Base-by-base conservation (phyloP, 768 basidiomycete genomes). In the Lactifluus rugatus region DNA sequence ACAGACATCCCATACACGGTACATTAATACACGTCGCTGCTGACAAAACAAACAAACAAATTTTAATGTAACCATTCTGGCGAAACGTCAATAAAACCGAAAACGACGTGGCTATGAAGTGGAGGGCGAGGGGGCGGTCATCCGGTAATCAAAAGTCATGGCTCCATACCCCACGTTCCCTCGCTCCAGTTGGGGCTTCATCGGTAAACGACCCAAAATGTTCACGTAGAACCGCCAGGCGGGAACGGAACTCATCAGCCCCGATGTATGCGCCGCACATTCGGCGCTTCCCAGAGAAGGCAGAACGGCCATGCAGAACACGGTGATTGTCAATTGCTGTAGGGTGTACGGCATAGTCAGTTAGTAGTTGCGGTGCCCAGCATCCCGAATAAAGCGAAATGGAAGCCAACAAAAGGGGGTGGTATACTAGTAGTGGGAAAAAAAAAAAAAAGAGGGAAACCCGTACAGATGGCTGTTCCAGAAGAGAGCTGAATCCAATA, bases 241-340 rank as follows among this genome's bases (percentile, higher is more conserved):
- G 85, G 0, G 92, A 93, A 39, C 79, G 78, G 69, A 85, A 97
- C 68, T 99, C 96, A 69, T 99, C 95, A 13, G 81, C 75, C 0
- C 90, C 89, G 57, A 97, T 81, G 69, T 99, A 99, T 0, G 95
- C 96, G 2, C 95, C 95, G 66, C 95, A 97, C 83, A 99, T 91
- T 1, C 89, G 80, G 3, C 95, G 81, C 69, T 82, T 81, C 11
- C 95, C 95, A 13, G 81, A 78, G 68, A 96, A 98, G 1, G 84
- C 81, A 0, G 93, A 91, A n/a, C 95, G 84, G 13, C 95, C 95
- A 64, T 97, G 95, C 49, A 98, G 75, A 13, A 97, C 90, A 21
- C 95, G 82, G 71, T 95, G 88, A 68, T 98, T 97, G 70, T 98
- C 87, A 50, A 95, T 77, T 21, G 93, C 91, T 91, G 65, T 34